Conservation (phyloP, 2,329 filamentous ascomycete genomes). For the Trichophyton mentagrophytes region DNA sequence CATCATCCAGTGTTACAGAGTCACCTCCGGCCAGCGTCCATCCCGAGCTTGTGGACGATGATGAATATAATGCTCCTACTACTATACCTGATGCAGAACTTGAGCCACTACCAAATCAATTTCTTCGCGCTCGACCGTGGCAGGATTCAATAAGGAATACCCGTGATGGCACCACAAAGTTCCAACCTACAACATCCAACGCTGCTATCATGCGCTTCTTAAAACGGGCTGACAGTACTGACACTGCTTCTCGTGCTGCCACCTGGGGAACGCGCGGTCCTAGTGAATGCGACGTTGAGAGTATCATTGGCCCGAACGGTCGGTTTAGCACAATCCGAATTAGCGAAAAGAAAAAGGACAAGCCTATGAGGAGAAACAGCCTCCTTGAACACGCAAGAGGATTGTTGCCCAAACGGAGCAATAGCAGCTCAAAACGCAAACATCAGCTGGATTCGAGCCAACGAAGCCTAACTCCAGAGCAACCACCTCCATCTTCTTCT, state of each 20-base stretch:
- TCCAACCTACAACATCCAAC: constrained; percentile 42
- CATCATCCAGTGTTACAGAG: constrained; percentile 19
- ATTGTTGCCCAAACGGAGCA: constrained; percentile 30
- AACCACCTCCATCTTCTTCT: not conserved
- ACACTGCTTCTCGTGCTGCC: constrained; percentile 42
- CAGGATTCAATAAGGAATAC: constrained; percentile 30
- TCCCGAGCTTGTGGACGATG: constrained; percentile 17
- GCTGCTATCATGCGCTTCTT: constrained; percentile 44
- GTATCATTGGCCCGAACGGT: constrained; percentile 30
- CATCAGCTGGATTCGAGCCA: constrained; percentile 15
- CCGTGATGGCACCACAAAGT: constrained; percentile 19
- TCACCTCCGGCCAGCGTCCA: constrained; percentile 19
- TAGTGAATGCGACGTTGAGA: constrained; percentile 40
- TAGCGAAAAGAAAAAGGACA: constrained; percentile 23
- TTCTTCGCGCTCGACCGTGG: constrained; percentile 36
- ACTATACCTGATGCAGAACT: constrained; percentile 18
- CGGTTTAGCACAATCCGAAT: constrained; percentile 9
- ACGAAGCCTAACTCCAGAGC: constrained; percentile 4
- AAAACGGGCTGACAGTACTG: constrained; percentile 38
- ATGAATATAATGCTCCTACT: constrained; percentile 15
- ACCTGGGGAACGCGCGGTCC: constrained; percentile 42
- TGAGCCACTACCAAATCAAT: constrained; percentile 26
- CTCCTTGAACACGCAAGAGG: constrained; percentile 30
- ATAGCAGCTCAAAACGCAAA: constrained; percentile 37
- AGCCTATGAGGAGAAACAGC: constrained; percentile 33